Evolutionary conservation across 257 asterid genomes (phyloP), one percentile per base, ranked within the genome.

Genomic region (Primulina tabacum): DNA sequence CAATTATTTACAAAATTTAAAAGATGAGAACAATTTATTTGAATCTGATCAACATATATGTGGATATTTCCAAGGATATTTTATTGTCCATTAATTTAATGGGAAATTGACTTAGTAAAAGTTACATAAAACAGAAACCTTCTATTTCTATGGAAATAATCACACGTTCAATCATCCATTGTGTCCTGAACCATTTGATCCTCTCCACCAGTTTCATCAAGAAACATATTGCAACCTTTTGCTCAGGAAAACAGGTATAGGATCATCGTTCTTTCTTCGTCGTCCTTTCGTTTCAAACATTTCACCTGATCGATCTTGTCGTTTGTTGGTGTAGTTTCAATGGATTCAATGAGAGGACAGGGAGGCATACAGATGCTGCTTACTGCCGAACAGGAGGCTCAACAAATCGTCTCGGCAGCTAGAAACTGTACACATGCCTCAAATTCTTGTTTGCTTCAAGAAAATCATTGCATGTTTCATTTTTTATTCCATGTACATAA

Each of bases 291-390:
- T 30, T 33, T 75, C 67, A 69, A 20, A n/a, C 65, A 65, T 67
- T 28, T 28, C 69, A 33, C 16, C 43, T 70, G 4, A 43, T 70
- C 18, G 3, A 47, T 52, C 26, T 29, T 58, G 61, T 53, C 10
- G 14, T 43, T 53, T 9, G 58, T 70, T 35, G 53, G 37, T 62
- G 60, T 68, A 79, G 68, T 60, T 10, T 29, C 29, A 24, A 92
- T 92, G 98, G 98, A 90, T 77, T 66, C 85, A 62, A 72, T 76
- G 81, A 88, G 88, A 79, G 95, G 93, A 50, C 97, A 88, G 80
- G 95, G 95, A 59, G 94, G 98, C 68, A 92, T 92, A 65, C 98
- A 92, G 72, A 90, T 92, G 98, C 84, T 92, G 26, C 86, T 90
- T 3, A 79, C 85, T 20, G 97, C 97, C 2, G 97, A 92, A 71